Percentiles rank a stretch among this genome's conserved stretches.
phyloP scores from a whole-genome alignment of 305 asterid genomes.

The Ajuga reptans region DNA sequence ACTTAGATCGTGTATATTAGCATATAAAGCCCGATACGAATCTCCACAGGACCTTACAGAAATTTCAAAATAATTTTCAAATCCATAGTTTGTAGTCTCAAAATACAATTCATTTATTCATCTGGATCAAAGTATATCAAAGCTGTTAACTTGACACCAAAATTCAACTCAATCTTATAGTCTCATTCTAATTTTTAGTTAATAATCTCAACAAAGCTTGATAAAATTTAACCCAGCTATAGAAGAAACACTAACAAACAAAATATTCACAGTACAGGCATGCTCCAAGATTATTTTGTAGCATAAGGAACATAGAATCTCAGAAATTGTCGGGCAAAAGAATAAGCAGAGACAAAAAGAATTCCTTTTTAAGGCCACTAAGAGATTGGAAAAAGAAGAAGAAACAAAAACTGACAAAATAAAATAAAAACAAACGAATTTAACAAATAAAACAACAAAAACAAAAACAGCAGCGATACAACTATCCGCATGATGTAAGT shows the following conservation, averaged over 20 bases:
- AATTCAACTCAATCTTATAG: not conserved
- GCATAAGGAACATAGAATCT: not conserved
- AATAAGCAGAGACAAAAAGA: not conserved
- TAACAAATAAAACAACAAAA: no score
- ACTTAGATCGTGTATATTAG: not conserved
- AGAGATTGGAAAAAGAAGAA: not conserved
- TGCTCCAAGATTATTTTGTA: not conserved
- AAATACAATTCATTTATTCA: no score
- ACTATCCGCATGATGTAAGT: not conserved
- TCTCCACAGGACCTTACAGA: not conserved
- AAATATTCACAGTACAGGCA: not conserved
- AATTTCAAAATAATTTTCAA: not conserved
- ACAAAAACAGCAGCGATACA: not conserved
- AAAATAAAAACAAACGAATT: no score
- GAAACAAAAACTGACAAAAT: not conserved
- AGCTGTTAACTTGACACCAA: no score
- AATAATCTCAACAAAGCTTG: not conserved
- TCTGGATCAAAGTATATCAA: no score
- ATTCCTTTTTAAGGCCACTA: not conserved
- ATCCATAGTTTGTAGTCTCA: not conserved
- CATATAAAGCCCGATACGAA: not conserved
- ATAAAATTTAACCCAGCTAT: not conserved
- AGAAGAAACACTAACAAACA: not conserved
- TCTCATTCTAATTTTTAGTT: not conserved
- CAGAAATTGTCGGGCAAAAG: not conserved